These are phyloP conservation scores for Trichoderma guizhouense DNA, from an alignment of 2,329 filamentous ascomycete species.

Conservation along the genomic window DNA sequence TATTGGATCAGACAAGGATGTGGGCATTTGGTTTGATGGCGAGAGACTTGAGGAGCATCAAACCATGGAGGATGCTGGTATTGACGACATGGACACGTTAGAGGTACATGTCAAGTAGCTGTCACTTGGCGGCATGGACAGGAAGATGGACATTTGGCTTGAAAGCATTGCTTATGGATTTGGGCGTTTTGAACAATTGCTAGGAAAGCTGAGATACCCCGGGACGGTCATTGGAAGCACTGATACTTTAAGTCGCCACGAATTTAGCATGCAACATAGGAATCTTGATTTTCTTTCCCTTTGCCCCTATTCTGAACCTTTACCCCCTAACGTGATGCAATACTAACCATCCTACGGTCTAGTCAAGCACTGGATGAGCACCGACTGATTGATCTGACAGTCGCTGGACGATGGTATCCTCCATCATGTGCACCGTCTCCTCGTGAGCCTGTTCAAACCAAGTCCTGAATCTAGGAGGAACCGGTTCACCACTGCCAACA, in stretches of 20 bases:
- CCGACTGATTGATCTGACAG: constrained; percentile 11
- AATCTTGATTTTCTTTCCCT: background rate
- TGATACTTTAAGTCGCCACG: background rate
- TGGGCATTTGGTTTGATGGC: constrained; percentile 72
- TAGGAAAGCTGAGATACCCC: constrained; percentile 30
- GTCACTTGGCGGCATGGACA: background rate
- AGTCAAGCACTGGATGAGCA: too few relatives aligned
- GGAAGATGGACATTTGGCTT: background rate
- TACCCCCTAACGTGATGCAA: background rate
- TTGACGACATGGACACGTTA: constrained; percentile 70
- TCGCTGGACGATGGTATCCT: constrained; percentile 20
- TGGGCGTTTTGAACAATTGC: constrained; percentile 19
- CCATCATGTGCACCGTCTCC: constrained; percentile 17
- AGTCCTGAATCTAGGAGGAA: constrained; percentile 8
- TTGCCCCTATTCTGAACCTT: background rate
- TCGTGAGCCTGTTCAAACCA: constrained; percentile 19
- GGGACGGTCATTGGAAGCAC: constrained; percentile 17
- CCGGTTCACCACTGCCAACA: constrained; percentile 12
- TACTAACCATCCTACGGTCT: background rate
- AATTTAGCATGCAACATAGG: constrained; percentile 4
- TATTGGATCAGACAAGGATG: constrained; percentile 48
- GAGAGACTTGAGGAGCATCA: constrained; percentile 61
- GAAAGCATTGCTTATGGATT: constrained; percentile 7
- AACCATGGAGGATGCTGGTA: constrained; percentile 63
- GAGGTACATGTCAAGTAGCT: constrained; percentile 65